Percentiles rank a stretch among this genome's conserved stretches.
These are phyloP conservation scores for Elsinoe fawcettii DNA, from an alignment of 2,329 filamentous ascomycete genomes.

Conservation along the genomic window DNA sequence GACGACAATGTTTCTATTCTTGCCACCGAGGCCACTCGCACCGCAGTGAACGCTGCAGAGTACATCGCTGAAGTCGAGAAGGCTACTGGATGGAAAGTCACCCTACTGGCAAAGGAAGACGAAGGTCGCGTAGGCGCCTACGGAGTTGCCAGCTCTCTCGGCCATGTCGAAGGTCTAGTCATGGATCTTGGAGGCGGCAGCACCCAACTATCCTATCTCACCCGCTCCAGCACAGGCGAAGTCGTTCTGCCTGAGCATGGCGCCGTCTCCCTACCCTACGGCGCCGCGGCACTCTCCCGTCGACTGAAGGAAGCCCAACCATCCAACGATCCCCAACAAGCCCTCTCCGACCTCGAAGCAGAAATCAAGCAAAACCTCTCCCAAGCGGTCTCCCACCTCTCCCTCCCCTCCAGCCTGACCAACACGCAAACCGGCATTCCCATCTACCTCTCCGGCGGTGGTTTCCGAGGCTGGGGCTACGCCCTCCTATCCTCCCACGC, in stretches of 20 bases:
- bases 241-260: constrained; percentile 47
- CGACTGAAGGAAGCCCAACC: constrained; percentile 40
- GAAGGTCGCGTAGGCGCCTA: constrained; percentile 78
- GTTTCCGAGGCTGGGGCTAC: constrained; percentile 85
- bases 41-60: constrained; percentile 62
- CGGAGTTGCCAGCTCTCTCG: constrained; percentile 70
- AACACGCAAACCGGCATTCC: constrained; percentile 48
- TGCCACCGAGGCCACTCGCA: constrained; percentile 83
- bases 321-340: neutral
- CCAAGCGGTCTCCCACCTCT: neutral
- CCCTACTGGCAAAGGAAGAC: constrained; percentile 66
- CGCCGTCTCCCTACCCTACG: constrained; percentile 61
- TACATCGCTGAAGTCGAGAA: constrained; percentile 59
- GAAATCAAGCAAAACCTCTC: neutral
- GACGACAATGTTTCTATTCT: constrained; percentile 62
- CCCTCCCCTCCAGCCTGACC: constrained; percentile 27
- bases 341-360: neutral
- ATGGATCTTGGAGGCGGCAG: constrained; percentile 79
- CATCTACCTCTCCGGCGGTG: constrained; percentile 81
- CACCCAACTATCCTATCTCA: constrained; percentile 62
- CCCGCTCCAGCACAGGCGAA: constrained; percentile 39
- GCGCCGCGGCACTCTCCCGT: constrained; percentile 53
- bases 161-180: constrained; percentile 64
- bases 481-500: constrained; percentile 73
- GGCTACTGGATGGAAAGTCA: constrained; percentile 59